Percentiles rank a stretch among this genome's conserved stretches.
Evolutionary conservation across 257 asterid genomes (phyloP).

Genomic region (Plantago elongata): DNA sequence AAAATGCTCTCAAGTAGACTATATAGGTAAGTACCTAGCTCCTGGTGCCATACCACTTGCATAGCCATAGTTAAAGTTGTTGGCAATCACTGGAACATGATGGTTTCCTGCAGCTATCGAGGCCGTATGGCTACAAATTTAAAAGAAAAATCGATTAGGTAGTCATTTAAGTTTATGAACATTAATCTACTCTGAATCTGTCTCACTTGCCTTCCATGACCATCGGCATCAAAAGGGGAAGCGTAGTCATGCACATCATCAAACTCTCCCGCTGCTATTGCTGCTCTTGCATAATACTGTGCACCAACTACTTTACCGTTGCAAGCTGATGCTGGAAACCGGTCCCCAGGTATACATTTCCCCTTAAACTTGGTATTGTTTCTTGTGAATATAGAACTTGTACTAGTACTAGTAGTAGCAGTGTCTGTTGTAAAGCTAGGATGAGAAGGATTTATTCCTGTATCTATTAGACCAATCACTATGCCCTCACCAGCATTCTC

Average conservation of each 20-base stretch:
- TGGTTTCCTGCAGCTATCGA: conserved; percentile 75
- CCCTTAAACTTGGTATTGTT: conserved; percentile 40
- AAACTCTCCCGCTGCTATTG: conserved; percentile 54
- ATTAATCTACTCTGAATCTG: neutral
- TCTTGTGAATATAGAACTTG: conserved; percentile 4
- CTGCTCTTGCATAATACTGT: conserved; percentile 60
- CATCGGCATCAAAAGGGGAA: conserved; percentile 72
- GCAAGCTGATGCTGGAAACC: conserved; percentile 52
- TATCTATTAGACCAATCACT: conserved; percentile 68
- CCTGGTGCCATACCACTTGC: conserved; percentile 90
- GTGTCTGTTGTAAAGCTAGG: conserved; percentile 41
- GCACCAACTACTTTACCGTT: conserved; percentile 62
- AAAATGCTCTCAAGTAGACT: neutral
- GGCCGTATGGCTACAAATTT: conserved; percentile 60
- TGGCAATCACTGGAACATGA: conserved; percentile 37
- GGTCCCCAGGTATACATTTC: conserved; percentile 42
- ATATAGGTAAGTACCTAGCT: conserved; percentile 40
- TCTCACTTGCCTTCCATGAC: conserved; percentile 64
- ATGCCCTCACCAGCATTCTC: conserved; percentile 45
- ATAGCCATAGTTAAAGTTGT: conserved; percentile 53
- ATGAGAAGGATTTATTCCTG: conserved; percentile 62
- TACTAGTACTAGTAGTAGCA: neutral
- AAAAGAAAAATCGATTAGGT: neutral
- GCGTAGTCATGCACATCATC: conserved; percentile 47
- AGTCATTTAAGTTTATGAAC: neutral